Evolutionary conservation across 2,329 filamentous ascomycete species (phyloP).

Genomic region (Sordariomycetes sp.): DNA sequence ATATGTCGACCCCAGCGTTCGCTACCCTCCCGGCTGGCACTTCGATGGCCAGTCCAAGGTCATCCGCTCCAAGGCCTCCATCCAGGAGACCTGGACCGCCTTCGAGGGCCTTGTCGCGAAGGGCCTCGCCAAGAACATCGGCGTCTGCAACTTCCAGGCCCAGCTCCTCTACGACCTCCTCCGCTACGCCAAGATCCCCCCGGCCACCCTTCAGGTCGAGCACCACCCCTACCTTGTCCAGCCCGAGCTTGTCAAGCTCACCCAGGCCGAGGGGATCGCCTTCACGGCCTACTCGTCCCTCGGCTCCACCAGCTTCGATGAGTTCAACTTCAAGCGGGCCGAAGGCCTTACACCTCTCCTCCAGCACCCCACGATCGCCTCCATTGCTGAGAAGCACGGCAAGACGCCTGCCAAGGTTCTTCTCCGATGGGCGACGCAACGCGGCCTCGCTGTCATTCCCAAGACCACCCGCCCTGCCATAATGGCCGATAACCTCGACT

Average conservation of each 20-base stretch:
- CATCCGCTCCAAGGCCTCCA: slow-evolving; percentile 55
- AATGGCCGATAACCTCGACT: slow-evolving; percentile 57
- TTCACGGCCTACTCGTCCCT: slow-evolving; percentile 81
- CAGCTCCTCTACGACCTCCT: slow-evolving; percentile 70
- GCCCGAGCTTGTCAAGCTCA: slow-evolving; percentile 57
- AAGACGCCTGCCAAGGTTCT: slow-evolving; percentile 74
- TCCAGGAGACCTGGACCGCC: slow-evolving; percentile 73
- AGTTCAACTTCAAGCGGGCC: slow-evolving; percentile 60
- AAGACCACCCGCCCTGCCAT: slow-evolving; percentile 50
- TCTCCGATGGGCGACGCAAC: slow-evolving; percentile 79
- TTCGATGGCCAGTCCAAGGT: slow-evolving; percentile 53
- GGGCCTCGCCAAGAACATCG: slow-evolving; percentile 62
- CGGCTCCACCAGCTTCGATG: slow-evolving; percentile 67
- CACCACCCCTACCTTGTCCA: slow-evolving; percentile 85
- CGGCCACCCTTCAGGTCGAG: slow-evolving; percentile 77
- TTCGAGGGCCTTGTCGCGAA: slow-evolving; percentile 66
- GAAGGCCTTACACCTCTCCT: slow-evolving; percentile 58
- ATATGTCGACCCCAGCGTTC: slow-evolving; percentile 69
- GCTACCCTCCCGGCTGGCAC: slow-evolving; percentile 73
- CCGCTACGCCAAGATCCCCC: slow-evolving; percentile 63
- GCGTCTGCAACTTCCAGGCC: slow-evolving; percentile 74
- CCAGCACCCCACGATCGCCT: slow-evolving; percentile 54
- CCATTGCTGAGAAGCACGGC: slow-evolving; percentile 56
- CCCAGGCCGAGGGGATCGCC: slow-evolving; percentile 57
- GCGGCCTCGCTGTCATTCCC: slow-evolving; percentile 70